Conservation (phyloP, 108 stramenopile genomes). For the Skeletonema menzelii region DNA sequence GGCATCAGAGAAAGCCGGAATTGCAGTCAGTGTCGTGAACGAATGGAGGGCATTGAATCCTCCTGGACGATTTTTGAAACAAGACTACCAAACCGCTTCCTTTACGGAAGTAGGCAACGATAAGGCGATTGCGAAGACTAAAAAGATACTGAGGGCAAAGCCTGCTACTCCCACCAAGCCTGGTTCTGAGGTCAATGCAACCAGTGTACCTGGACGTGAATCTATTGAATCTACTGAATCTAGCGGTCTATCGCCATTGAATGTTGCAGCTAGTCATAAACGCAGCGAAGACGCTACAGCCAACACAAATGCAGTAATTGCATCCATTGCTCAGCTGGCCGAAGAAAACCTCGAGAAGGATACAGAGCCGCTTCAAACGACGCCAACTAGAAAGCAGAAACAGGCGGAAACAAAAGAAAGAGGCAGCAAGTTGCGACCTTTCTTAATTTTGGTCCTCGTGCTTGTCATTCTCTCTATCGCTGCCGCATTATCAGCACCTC, state of each 20-base stretch:
- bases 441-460: not conserved
- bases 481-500: not conserved
- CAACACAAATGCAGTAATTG: not conserved
- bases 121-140: not conserved
- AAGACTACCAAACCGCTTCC: not conserved
- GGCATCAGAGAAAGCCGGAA: not conserved
- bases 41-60: conserved; percentile 5
- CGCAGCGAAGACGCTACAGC: not conserved
- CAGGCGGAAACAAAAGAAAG: not conserved
- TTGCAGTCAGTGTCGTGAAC: not conserved
- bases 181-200: not conserved
- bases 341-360: not conserved
- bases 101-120: not conserved
- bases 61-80: not conserved
- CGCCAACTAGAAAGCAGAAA: not conserved
- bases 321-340: not conserved
- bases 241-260: not conserved
- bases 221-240: not conserved
- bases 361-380: not conserved
- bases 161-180: not conserved
- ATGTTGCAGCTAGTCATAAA: not conserved
- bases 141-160: not conserved
- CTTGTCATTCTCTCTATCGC: not conserved
- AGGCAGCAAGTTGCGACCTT: not conserved
- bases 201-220: not conserved